Evolutionary conservation across 1,139 yeast genomes (phyloP), one percentile per base, ranked within the genome.

Genomic region (Hyphopichia buzzinii): DNA sequence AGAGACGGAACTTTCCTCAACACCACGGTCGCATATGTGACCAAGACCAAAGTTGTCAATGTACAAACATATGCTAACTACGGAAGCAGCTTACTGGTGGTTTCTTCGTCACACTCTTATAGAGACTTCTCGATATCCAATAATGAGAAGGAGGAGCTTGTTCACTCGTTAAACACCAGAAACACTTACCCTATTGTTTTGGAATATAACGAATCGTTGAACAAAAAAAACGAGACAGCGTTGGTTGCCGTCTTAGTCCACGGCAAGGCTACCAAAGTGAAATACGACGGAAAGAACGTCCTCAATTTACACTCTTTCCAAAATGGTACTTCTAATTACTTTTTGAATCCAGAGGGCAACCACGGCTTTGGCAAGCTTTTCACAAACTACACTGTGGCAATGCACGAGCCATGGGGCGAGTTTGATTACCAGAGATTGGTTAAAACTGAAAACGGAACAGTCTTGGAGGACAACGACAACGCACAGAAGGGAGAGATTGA

Each of bases 281-380:
- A 36, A 2, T 34, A 55, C 19, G 51, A 61, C 38, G 60, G 56
- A 3, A 37, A 47, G 3, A 44, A 43, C 8, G 42, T 54, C 3
- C 37, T 57, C 16, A 52, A 57, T 17, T 44, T 47, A 2, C 38
- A 40, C n/a, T 36, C 51, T 13, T 37, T 35, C 4, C 73, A 68
- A 44, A 57, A 61, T 40, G 85, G 84, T 24, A 63, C 77, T 1
- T 76, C 84, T 0, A 44, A 45, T 4, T 79, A 62, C 44, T 57
- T 66, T 2, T 38, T 77, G 3, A 54, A 77, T 3, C 69, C 75
- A 11, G 40, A 47, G 8, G 82, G 83, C 1, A 79, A 79, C 47
- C 63, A 67, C 47, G 85, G 84, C 0, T 44, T 49, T 30, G 84
- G 81, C 2, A 45, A 59, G 2, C 50, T 61, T 30, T 47, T 46